A percentile compares a stretch with the other conserved stretches of the same genome.
phyloP scores from a whole-genome alignment of 2,329 filamentous ascomycete species.

The Neocatenulostroma microsporum region DNA sequence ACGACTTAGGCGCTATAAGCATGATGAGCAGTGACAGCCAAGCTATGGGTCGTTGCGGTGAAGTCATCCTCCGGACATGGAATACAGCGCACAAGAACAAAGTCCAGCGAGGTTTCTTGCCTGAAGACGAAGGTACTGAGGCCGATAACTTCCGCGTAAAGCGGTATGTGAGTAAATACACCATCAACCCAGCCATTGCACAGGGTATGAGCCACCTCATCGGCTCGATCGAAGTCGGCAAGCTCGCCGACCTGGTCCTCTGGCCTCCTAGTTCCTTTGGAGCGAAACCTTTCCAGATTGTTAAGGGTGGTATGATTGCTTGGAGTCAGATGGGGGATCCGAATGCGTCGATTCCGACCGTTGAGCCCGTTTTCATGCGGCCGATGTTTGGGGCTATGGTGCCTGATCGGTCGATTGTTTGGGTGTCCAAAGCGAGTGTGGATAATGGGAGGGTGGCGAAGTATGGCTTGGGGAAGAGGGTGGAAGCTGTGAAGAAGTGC shows the following conservation, averaged over 20 bases:
- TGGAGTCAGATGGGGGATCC: constrained; percentile 66
- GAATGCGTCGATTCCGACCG: constrained; percentile 65
- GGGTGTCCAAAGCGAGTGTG: constrained; percentile 69
- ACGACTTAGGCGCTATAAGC: constrained; percentile 88
- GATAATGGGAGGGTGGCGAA: constrained; percentile 56
- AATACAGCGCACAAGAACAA: constrained; percentile 98
- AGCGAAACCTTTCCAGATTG: constrained; percentile 68
- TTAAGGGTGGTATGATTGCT: constrained; percentile 83
- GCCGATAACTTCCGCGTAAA: constrained; percentile 91
- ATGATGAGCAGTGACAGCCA: constrained; percentile 98
- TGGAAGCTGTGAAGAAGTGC: constrained; percentile 64
- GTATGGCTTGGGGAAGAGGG: constrained; percentile 69
- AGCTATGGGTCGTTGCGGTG: constrained; percentile 92
- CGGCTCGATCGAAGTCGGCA: constrained; percentile 80
- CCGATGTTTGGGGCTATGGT: constrained; percentile 78
- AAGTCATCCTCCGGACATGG: constrained; percentile 90
- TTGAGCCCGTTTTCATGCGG: constrained; percentile 74
- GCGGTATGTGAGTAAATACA: constrained; percentile 91
- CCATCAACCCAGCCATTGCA: constrained; percentile 83
- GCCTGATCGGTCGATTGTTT: constrained; percentile 58
- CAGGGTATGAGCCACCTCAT: constrained; percentile 86
- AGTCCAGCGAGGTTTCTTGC: constrained; percentile 65
- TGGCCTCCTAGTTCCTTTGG: constrained; percentile 85
- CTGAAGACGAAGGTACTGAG: constrained; percentile 68
- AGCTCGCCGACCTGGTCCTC: constrained; percentile 79